phyloP scores from a whole-genome alignment of 768 basidiomycete genomes.

The Hericium erinaceus region DNA sequence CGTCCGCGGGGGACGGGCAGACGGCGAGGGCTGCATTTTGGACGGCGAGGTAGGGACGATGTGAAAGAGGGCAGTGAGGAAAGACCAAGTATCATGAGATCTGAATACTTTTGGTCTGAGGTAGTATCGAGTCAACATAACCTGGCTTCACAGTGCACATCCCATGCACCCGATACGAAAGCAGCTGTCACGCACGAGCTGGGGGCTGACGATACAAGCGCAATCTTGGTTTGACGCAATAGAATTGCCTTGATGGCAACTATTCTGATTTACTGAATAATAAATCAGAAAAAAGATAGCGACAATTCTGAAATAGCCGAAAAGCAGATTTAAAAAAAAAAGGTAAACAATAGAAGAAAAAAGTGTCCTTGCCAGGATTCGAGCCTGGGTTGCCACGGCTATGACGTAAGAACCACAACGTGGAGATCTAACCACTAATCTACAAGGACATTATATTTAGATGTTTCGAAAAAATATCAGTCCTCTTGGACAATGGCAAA shows the following conservation, averaged over 20 bases:
- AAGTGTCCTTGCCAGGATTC: conserved; percentile 8
- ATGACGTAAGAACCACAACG: conserved; percentile 3
- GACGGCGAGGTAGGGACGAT: not conserved
- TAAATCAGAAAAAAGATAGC: not conserved
- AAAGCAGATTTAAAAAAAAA: not conserved
- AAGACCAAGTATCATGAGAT: too few species aligned
- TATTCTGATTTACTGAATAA: not conserved
- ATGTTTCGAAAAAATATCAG: too few species aligned
- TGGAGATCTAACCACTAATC: conserved; percentile 14
- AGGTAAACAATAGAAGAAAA: not conserved
- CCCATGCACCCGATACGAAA: too few species aligned
- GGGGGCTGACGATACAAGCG: too few species aligned
- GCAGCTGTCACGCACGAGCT: too few species aligned
- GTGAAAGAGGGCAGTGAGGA: too few species aligned
- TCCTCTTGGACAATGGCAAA: too few species aligned
- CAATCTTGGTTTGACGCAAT: too few species aligned
- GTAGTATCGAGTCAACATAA: too few species aligned
- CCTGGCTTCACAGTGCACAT: too few species aligned
- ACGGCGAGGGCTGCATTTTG: not conserved
- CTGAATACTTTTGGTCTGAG: too few species aligned
- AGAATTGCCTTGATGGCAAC: too few species aligned
- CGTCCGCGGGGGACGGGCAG: not conserved
- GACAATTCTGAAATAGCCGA: not conserved
- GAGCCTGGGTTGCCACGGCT: conserved; percentile 9
- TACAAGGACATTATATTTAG: not conserved